phyloP scores from a whole-genome alignment of 768 basidiomycete species.

The Russula virescens region DNA sequence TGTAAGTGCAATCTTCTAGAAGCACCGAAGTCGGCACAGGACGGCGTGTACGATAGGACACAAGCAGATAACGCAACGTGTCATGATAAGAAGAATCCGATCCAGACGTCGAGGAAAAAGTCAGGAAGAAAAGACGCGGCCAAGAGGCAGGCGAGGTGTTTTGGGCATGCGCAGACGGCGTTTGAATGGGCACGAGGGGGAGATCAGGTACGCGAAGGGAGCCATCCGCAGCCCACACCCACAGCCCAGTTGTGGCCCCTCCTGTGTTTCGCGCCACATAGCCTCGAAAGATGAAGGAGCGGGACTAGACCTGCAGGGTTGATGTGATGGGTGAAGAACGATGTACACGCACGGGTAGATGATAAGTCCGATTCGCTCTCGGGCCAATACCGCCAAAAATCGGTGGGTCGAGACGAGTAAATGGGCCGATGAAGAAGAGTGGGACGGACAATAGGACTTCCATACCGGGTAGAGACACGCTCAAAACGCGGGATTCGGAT shows the following conservation, averaged over 20 bases:
- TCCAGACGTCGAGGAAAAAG: background rate
- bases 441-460: conserved; percentile 1
- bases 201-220: conserved; percentile 7
- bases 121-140: background rate
- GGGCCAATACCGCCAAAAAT: background rate
- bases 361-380: background rate
- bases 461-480: background rate
- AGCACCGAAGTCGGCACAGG: background rate
- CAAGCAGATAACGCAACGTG: background rate
- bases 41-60: background rate
- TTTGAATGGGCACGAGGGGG: background rate
- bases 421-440: background rate
- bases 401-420: background rate
- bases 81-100: background rate
- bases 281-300: background rate
- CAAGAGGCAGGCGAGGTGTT: background rate
- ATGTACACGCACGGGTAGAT: background rate
- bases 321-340: background rate
- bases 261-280: too few relatives aligned
- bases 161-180: background rate
- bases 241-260: too few relatives aligned
- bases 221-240: background rate
- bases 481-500: background rate
- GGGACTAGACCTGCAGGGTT: background rate
- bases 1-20: background rate